These are phyloP conservation scores for Xylogone sp. DNA, from an alignment of 2,329 filamentous ascomycete genomes.

Conservation along the genomic window DNA sequence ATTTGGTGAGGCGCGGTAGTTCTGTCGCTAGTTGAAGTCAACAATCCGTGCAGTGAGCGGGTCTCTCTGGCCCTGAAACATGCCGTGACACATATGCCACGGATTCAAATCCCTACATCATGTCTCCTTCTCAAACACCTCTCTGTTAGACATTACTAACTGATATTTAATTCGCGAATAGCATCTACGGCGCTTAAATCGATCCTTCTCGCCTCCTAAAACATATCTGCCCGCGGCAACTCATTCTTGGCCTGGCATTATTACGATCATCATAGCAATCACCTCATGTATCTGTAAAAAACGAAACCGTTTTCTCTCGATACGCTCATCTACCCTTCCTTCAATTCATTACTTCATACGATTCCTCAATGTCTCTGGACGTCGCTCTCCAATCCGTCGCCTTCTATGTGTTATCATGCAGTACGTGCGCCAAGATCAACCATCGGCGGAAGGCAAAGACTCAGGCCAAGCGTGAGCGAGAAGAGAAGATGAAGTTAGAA, in stretches of 20 bases:
- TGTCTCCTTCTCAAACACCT: too few species aligned
- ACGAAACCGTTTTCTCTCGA: background rate
- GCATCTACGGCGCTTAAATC: background rate
- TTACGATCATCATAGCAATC: too few species aligned
- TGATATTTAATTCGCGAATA: background rate
- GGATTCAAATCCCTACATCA: too few species aligned
- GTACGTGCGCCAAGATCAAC: conserved; percentile 70
- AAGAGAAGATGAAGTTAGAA: conserved; percentile 61
- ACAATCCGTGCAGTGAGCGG: too few species aligned
- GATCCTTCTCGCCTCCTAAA: background rate
- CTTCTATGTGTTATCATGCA: conserved; percentile 75
- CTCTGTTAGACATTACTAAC: background rate
- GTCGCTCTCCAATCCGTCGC: conserved; percentile 69
- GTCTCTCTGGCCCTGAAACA: too few species aligned
- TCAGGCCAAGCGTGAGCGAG: conserved; percentile 64
- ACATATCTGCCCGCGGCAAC: background rate
- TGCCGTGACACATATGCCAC: too few species aligned
- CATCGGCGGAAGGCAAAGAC: conserved; percentile 67
- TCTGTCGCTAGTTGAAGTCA: too few species aligned
- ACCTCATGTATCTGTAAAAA: background rate
- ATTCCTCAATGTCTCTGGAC: conserved; percentile 43
- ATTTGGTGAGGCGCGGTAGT: too few species aligned
- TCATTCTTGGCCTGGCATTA: background rate
- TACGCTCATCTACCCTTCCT: background rate
- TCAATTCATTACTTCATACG: background rate